Base-by-base conservation (phyloP, 495 filamentous ascomycete species). In the Geoglossum glabrum region DNA sequence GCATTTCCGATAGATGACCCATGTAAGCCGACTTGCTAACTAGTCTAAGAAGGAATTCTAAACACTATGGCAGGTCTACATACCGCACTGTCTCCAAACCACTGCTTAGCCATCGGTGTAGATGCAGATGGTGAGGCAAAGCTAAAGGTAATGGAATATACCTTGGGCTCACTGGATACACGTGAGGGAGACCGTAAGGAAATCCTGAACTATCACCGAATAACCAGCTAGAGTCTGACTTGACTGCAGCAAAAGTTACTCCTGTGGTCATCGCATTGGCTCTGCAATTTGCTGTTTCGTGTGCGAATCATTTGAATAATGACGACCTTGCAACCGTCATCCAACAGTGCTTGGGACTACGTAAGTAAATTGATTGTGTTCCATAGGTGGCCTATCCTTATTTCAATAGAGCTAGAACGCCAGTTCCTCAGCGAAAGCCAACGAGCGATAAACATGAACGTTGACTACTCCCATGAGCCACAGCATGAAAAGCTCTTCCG, bases 291-390 rank as follows among this genome's bases (percentile, higher is more conserved):
- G 73, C 78, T 62, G 66, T 77, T 56, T 69, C 79, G 45, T 72
- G 75, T 69, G 68, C 69, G 73, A 49, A 72, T 31, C 77, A 78
- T 58, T 68, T 71, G 55, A 83, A 76, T 55, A 83, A 75, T 56
- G 88, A 95, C 65, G 88, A 95, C 64, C 71, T 90, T 21, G 67
- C 93, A 28, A 80, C 85, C 30, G 73, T 83, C 13, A 76, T 81
- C 25, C 72, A 58, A 15, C 59, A 47, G 25, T 5, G 31, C 50
- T 34, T 45, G 55, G 17, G 33, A 61, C 40, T 59, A 57, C 17
- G 62, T 64, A 38, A 15, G 59, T 62, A 28, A 13, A 30, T 6
- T 10, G 17, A 8, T 21, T 52, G 3, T 23, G 15, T 58, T 30
- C 17, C 11, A 46, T 25, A 52, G 27, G 56, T 56, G 49, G 56